Evolutionary conservation across 805 yeast genomes (phyloP).

Genomic region (Yamadazyma kitorensis): DNA sequence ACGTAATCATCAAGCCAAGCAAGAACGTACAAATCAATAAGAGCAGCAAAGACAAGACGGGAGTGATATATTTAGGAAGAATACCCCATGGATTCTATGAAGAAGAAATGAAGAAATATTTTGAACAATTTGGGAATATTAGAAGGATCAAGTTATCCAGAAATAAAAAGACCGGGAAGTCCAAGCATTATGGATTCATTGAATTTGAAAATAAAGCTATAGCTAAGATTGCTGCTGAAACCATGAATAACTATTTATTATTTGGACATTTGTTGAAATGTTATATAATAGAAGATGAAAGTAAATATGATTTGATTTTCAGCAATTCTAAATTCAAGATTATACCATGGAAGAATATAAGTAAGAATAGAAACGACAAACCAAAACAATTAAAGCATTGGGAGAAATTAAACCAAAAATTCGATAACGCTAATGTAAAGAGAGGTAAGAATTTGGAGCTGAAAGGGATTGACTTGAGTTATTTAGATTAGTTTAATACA

Average conservation of each 20-base stretch:
- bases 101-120: constrained; percentile 71
- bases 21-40: constrained; percentile 12
- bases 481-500: constrained; percentile 13
- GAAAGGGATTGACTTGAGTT: constrained; percentile 50
- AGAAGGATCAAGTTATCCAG: constrained; percentile 77
- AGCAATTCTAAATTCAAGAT: constrained; percentile 57
- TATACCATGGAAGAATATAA: constrained; percentile 58
- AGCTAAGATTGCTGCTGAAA: constrained; percentile 86
- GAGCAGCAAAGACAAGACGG: constrained; percentile 35
- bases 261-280: constrained; percentile 82
- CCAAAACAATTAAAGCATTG: constrained; percentile 57
- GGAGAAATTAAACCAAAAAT: constrained; percentile 50
- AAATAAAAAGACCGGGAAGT: constrained; percentile 84
- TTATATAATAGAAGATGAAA: constrained; percentile 51
- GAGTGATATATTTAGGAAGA: constrained; percentile 86
- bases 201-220: constrained; percentile 75
- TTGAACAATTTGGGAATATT: constrained; percentile 87
- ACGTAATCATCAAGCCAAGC: constrained; percentile 21
- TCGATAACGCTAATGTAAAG: constrained; percentile 37
- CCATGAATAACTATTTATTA: constrained; percentile 91
- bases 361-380: constrained; percentile 51
- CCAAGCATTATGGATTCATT: constrained; percentile 69
- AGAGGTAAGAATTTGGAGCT: constrained; percentile 50
- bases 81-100: constrained; percentile 93
- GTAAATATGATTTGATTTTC: constrained; percentile 56